phyloP scores from a whole-genome alignment of 108 stramenopile genomes.

The Pseudonitzschia multiseries region DNA sequence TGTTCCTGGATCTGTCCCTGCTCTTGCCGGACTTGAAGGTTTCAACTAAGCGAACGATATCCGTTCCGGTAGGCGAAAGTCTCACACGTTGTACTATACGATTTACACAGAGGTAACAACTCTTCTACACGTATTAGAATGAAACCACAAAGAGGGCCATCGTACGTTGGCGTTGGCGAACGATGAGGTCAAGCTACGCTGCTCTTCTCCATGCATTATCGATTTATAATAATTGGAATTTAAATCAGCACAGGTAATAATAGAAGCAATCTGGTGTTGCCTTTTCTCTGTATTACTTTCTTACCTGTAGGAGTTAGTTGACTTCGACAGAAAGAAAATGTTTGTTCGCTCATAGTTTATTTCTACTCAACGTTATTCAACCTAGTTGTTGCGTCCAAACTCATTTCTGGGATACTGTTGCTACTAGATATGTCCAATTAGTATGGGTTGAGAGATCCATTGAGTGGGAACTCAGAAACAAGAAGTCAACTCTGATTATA shows the following conservation, averaged over 20 bases:
- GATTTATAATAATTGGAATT: neutral
- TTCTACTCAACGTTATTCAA: too few relatives aligned
- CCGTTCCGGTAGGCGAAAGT: neutral
- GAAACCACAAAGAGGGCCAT: conserved; percentile 13
- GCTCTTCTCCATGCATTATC: conserved; percentile 2
- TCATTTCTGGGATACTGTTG: too few relatives aligned
- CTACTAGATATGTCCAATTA: too few relatives aligned
- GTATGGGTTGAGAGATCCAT: too few relatives aligned
- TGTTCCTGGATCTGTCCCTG: conserved; percentile 70
- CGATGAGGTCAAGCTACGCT: conserved; percentile 3
- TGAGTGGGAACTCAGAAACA: too few relatives aligned
- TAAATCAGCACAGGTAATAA: neutral
- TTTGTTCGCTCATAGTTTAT: too few relatives aligned
- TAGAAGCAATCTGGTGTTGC: neutral
- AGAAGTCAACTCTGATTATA: too few relatives aligned
- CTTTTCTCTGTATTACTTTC: neutral
- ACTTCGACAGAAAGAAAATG: too few relatives aligned
- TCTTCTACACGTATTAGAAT: conserved; percentile 5
- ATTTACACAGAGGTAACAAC: conserved; percentile 8
- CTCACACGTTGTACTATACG: neutral
- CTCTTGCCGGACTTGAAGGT: conserved; percentile 51
- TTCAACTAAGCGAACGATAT: conserved; percentile 39
- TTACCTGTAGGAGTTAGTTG: too few relatives aligned
- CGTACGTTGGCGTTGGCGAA: conserved; percentile 6
- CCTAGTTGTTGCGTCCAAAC: too few relatives aligned